A percentile compares a stretch with the other conserved stretches of the same genome.
Conservation (phyloP, 495 filamentous ascomycete species). For the Extremus antarcticus region DNA sequence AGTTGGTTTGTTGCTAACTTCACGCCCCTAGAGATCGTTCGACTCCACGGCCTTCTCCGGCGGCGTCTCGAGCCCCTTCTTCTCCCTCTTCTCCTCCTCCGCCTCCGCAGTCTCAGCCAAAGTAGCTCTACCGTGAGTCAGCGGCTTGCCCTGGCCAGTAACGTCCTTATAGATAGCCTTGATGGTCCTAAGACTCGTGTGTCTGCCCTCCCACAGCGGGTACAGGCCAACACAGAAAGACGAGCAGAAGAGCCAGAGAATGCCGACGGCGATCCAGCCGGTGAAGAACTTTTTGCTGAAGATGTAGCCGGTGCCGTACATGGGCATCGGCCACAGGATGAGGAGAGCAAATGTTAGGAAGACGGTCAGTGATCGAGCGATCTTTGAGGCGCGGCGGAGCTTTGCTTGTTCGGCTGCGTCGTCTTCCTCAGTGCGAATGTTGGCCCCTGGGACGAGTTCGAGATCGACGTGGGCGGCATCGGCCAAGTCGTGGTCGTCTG, state of each 20-base stretch:
- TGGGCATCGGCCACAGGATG: slow-evolving; percentile 66
- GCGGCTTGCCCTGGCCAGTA: slow-evolving; percentile 43
- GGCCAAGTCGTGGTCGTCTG: slow-evolving; percentile 70
- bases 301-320: slow-evolving; percentile 50
- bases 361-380: slow-evolving; percentile 67
- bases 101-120: slow-evolving; percentile 16
- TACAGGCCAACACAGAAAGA: slow-evolving; percentile 60
- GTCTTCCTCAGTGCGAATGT: slow-evolving; percentile 33
- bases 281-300: slow-evolving; percentile 90
- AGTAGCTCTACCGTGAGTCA: slow-evolving; percentile 19
- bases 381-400: slow-evolving; percentile 60
- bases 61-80: slow-evolving; percentile 11
- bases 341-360: slow-evolving; percentile 66
- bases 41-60: slow-evolving; percentile 6
- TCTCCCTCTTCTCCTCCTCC: slow-evolving; percentile 14
- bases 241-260: slow-evolving; percentile 77
- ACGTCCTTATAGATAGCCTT: slow-evolving; percentile 60
- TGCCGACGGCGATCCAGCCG: slow-evolving; percentile 78
- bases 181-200: slow-evolving; percentile 53
- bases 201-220: slow-evolving; percentile 70
- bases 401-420: slow-evolving; percentile 52
- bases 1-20: background rate
- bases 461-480: slow-evolving; percentile 58
- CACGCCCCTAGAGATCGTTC: background rate
- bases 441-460: slow-evolving; percentile 54